Percentiles rank a stretch among this genome's conserved stretches.
These are phyloP conservation scores for Sarocladiaceae sp. DNA, from an alignment of 2,329 filamentous ascomycete species.

Conservation along the genomic window DNA sequence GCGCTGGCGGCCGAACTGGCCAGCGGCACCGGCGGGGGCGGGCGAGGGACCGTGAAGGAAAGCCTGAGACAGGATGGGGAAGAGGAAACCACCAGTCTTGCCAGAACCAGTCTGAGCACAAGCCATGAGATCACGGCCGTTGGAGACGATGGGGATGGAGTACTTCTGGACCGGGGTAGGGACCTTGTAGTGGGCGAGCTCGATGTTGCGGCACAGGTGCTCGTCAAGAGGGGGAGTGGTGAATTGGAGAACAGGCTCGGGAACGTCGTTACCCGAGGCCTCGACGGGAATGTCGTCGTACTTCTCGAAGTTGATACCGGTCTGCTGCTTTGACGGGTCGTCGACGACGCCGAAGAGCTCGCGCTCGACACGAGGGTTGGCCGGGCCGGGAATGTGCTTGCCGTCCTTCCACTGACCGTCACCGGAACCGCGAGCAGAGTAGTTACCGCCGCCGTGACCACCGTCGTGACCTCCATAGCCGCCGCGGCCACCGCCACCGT, in stretches of 20 bases:
- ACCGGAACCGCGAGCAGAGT: slow-evolving; percentile 71
- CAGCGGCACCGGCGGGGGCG: slow-evolving; percentile 55
- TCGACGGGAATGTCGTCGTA: slow-evolving; percentile 99
- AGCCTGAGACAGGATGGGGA: slow-evolving; percentile 97
- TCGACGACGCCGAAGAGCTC: slow-evolving; percentile 90
- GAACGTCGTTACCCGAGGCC: slow-evolving; percentile 88
- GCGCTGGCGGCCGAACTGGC: slow-evolving; percentile 84
- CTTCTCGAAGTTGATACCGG: slow-evolving; percentile 99
- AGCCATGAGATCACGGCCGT: slow-evolving; percentile 96
- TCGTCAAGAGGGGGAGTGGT: slow-evolving; percentile 92
- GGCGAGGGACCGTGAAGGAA: slow-evolving; percentile 81
- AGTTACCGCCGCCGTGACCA: slow-evolving; percentile 40
- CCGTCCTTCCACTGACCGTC: slow-evolving; percentile 96
- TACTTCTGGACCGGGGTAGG: slow-evolving; percentile 99
- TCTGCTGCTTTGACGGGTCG: slow-evolving; percentile 91
- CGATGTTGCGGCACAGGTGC: slow-evolving; percentile 88
- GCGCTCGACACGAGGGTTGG: slow-evolving; percentile 85
- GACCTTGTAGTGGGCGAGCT: slow-evolving; percentile 87
- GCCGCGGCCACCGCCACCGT: slow-evolving; percentile 28
- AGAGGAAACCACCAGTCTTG: slow-evolving; percentile 99
- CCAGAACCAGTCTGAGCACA: slow-evolving; percentile 99
- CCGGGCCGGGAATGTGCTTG: slow-evolving; percentile 86
- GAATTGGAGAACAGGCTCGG: slow-evolving; percentile 85
- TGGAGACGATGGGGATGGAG: slow-evolving; percentile 98
- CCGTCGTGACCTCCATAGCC: slow-evolving; percentile 25